Base-by-base conservation (phyloP, 2,329 filamentous ascomycete species). In the Colletotrichum brevisporum region DNA sequence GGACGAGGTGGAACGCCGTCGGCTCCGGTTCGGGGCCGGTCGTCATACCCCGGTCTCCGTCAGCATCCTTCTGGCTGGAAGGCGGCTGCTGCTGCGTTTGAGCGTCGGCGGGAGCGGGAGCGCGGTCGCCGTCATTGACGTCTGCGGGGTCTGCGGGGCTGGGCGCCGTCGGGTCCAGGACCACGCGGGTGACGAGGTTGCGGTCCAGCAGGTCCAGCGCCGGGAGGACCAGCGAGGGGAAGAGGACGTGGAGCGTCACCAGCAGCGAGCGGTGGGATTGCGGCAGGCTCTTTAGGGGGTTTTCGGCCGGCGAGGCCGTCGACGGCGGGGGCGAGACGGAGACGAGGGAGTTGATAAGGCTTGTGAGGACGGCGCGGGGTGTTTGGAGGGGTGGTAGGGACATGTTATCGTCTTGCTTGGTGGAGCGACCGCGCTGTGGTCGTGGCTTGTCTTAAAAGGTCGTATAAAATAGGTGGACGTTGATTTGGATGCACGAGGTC, bases 171-270 rank as follows among this genome's bases (percentile, higher is more conserved):
- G 41, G 41, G 36, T 43, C 56, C 43, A 21, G 50, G n/a, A 85
- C 56, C 5, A 90, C 79, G 1, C 89, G 85, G 6, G 85, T 90
- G 41, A 97, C 89, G 0, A 96, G 87, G 3, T 86, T 83, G 27
- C 94, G 88, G 78, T 99, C 96, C 1, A 99, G 85, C 0, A 98
- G 85, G 78, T 98, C 95, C 3, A 99, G 85, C 0, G 95, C 94
- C 3, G 94, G 93, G 1, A 98, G 89, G 2, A 98, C 82, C 62
- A 94, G 88, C 71, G 89, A 89, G 0, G 94, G 94, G 76, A 97
- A 97, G 15, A 98, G 83, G 41, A 94, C 92, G 81, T 98, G 95
- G 0, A 97, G 87, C 0, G 93, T 94, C 1, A 94, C 83, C n/a
- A 97, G 83, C 16, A 92, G 81, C 56, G 88, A 84, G 1, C 85